Evolutionary conservation across 805 yeast genomes (phyloP), one percentile per base, ranked within the genome.

Genomic region (Candida quercuum): DNA sequence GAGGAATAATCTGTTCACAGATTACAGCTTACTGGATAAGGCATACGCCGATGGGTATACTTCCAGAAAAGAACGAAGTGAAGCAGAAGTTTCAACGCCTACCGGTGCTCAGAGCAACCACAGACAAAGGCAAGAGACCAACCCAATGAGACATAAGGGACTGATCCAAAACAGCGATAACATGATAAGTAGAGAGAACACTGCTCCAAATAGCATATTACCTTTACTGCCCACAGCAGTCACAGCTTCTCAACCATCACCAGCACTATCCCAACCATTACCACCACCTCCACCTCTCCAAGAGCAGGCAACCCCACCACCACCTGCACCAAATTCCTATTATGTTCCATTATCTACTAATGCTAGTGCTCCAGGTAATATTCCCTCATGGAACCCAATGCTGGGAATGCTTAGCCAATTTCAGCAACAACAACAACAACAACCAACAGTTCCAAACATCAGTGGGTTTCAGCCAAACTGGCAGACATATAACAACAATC

Each of bases 11-110:
- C 24, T 38, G 19, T 53, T 47, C 41, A 43, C 49, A 9, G 42
- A 43, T 2, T 33, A 39, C 12, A 37, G 37, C 6, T 27, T 17
- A 15, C 20, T 51, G 16, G 45, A 47, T 24, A 43, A 35, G 24
- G 48, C 49, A 8, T 38, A 45, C 28, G 40, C 53, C 37, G 56
- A 51, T 18, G 32, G 20, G 11, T 46, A 49, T 40, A 42, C 37
- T 35, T 36, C 55, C 8, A 37, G 57, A 33, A 47, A 45, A 14
- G 52, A 49, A n/a, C 36, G 55, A 16, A 42, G 38, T 5, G 40
- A 41, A n/a, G 43, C 40, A 24, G 14, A 24, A 13, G 6, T 6
- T 24, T 12, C n/a, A 24, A 24, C 10, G 10, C 10, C 8, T 8
- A 24, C 27, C 27, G 27, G 10, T 25, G 6, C 12, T 12, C 12